Evolutionary conservation across 2,329 filamentous ascomycete species (phyloP), one percentile per base, ranked within the genome.

Genomic region (Dactylonectria estremocensis): DNA sequence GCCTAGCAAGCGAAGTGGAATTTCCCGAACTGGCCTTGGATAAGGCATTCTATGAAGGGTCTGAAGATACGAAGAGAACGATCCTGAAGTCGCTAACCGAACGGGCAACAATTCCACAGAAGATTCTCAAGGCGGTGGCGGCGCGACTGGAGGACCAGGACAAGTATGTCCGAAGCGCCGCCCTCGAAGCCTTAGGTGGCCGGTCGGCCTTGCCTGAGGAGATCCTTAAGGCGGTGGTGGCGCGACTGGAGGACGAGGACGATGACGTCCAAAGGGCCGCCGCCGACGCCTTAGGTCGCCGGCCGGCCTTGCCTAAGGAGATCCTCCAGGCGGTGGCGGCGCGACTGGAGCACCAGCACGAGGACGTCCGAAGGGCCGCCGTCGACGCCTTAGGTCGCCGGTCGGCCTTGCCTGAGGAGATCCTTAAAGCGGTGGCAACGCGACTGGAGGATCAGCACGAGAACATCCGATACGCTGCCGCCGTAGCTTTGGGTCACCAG

Each of bases 151-250:
- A 58, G 54, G 54, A 58, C 28, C 20, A 57, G 37, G 24, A 28
- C 24, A 28, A 28, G 24, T 4, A 28, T 7, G 24, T 28, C 24
- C 24, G 35, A 37, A 6, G 13, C 5, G 7, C 35, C 35, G 35
- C 35, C 11, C 22, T 28, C 20, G 5, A 58, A 33, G 40, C 40
- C 40, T 31, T 46, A 18, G 3, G 24, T 58, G 10, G 18, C 5
- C 37, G 48, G 14, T 48, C 55, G 2, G 24, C 18, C 37, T 28
- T 58, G 20, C 43, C 55, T 20, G 55, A 58, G 18, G 55, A 58
- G 37, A 10, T 48, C 8, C 10, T 58, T 18, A 9, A 58, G 40
- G 43, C 43, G 10, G 13, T 58, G 7, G 37, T 16, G 16, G 55
- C 37, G 8, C 13, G 3, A 22, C 37, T 58, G n/a, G 9, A 58